A percentile compares a stretch with the other conserved stretches of the same genome.
Evolutionary conservation across 73 alveolate genomes (phyloP).

Genomic region (Tetrahymena borealis): DNA sequence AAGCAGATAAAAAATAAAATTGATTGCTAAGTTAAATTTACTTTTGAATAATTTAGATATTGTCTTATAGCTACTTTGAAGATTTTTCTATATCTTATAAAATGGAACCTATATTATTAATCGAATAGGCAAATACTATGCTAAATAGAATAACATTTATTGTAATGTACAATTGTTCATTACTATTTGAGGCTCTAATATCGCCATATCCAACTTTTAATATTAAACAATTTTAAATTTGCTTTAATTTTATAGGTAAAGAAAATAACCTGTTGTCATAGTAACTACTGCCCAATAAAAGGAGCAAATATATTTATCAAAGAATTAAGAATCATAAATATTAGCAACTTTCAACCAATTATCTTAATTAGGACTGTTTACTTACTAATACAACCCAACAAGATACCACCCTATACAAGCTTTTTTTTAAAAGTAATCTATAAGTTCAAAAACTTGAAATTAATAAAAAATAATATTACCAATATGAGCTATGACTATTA

Average conservation of each 20-base stretch:
- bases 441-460: background rate
- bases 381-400: background rate
- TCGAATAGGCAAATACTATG: conserved; percentile 40
- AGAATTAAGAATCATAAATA: background rate
- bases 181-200: conserved; percentile 53
- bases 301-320: background rate
- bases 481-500: background rate
- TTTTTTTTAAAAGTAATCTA: background rate
- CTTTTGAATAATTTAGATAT: background rate
- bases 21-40: background rate
- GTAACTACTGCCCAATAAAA: background rate
- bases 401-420: background rate
- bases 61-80: background rate
- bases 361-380: background rate
- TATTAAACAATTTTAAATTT: no score
- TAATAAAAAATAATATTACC: background rate
- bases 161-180: conserved; percentile 55
- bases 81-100: conserved; percentile 11
- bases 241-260: background rate
- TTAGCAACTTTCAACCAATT: background rate
- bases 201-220: conserved; percentile 88
- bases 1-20: background rate
- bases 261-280: background rate
- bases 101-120: conserved; percentile 30
- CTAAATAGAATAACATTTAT: conserved; percentile 61